A percentile compares a stretch with the other conserved stretches of the same genome.
These are phyloP conservation scores for Cenchrus purpureus DNA, from an alignment of 176 grass and related monocot species.

Conservation along the genomic window DNA sequence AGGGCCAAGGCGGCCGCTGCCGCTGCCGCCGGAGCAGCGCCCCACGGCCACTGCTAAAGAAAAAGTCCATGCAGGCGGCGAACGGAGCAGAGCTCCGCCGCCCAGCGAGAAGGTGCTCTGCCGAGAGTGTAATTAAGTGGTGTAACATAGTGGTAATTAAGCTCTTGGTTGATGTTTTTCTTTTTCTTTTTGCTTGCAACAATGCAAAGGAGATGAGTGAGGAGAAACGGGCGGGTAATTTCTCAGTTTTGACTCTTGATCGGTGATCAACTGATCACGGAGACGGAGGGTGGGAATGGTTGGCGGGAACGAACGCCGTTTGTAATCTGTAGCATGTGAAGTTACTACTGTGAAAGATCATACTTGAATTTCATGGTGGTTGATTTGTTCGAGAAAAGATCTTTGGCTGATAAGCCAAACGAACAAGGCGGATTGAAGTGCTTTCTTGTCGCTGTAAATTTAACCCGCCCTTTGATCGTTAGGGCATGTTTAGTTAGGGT, in stretches of 20 bases:
- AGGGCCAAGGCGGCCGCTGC: neutral
- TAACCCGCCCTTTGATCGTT: too few relatives aligned
- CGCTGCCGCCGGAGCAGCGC: neutral
- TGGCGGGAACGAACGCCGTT: neutral
- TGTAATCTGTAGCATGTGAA: neutral
- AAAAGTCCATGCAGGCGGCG: too few relatives aligned
- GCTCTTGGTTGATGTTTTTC: neutral
- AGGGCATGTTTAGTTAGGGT: too few relatives aligned
- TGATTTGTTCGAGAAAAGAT: too few relatives aligned
- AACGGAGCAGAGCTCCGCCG: neutral
- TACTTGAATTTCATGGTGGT: too few relatives aligned
- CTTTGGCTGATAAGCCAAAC: too few relatives aligned
- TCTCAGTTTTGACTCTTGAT: constrained; percentile 20
- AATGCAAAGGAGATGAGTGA: neutral
- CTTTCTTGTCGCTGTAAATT: too few relatives aligned
- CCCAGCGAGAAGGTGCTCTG: too few relatives aligned
- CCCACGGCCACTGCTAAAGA: too few relatives aligned
- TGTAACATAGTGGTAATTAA: constrained; percentile 29
- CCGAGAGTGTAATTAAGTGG: constrained; percentile 14
- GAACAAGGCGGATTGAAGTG: too few relatives aligned
- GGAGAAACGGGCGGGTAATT: constrained; percentile 4
- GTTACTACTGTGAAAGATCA: neutral
- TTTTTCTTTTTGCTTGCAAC: neutral
- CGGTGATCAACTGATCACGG: neutral
- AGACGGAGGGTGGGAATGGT: neutral